Evolutionary conservation across 306 rosid genomes (phyloP), one percentile per base, ranked within the genome.

Genomic region (Vachellia collinsii): DNA sequence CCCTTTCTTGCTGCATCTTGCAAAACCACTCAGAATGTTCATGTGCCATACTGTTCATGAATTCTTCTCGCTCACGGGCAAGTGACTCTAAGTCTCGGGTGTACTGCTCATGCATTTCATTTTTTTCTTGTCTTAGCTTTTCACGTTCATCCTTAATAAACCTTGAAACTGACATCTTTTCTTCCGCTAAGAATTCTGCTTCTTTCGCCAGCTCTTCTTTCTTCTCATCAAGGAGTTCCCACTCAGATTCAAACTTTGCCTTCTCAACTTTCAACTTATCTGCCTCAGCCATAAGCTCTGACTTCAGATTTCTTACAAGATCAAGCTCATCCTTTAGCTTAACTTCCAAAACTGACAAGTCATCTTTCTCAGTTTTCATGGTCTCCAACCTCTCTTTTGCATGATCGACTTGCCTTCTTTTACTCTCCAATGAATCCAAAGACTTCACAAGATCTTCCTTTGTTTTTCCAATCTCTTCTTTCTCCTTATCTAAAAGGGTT

Each of bases 241-340:
- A 96, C 86, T 96, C 98, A 65, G 84, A 83, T 90, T 96, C 99
- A 84, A 96, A 96, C 78, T 93, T 92, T 19, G 97, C 91, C 85
- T 93, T 96, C 89, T 96, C 99, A 39, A 75, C 85, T 80, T 91
- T 81, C 86, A 93, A 79, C 75, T 86, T 92, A 62, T 93, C 97
- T 34, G 88, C 90, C 87, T 93, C 98, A 16, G 72, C 90, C 86
- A 91, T 78, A 76, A 96, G 87, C 85, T 93, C 97, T 78, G 80
- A 77, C 72, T 92, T 90, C 86, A 93, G 88, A 83, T 90, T 90
- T 84, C 99, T 86, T 56, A 96, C 86, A 19, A 85, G 89, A 77
- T 96, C 99, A 75, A 96, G 88, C 81, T 96, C 99, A 88, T 96
- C 97, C 80, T 96, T 96, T 25, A 96, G 93, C 56, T 92, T 93